phyloP scores from a whole-genome alignment of 1,139 yeast genomes.

The Suhomyces choctaworum region DNA sequence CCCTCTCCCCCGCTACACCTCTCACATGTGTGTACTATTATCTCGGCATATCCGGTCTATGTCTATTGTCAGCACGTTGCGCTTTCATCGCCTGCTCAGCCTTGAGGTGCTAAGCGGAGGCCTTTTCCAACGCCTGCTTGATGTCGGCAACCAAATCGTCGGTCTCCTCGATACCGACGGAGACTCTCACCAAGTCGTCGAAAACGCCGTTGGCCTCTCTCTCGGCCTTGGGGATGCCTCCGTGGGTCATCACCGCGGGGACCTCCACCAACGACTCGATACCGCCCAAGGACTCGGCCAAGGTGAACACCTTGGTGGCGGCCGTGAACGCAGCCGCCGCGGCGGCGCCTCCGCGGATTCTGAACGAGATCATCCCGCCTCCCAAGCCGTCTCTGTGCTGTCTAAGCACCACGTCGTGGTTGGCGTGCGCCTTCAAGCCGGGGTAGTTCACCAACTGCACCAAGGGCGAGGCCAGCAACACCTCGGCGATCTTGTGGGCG shows the following conservation, averaged over 20 bases:
- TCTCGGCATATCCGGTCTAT: too few species aligned
- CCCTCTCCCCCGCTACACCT: too few species aligned
- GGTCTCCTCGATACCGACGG: conserved; percentile 85
- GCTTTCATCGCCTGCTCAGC: too few species aligned
- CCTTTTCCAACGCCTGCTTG: conserved; percentile 60
- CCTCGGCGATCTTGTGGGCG: conserved; percentile 74
- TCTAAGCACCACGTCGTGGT: conserved; percentile 60
- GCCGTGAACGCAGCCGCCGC: conserved; percentile 77
- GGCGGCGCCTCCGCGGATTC: conserved; percentile 78
- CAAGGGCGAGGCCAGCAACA: conserved; percentile 49
- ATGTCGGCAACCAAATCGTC: conserved; percentile 77
- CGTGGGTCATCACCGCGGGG: conserved; percentile 92
- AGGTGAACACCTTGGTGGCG: conserved; percentile 71
- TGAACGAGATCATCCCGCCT: conserved; percentile 90
- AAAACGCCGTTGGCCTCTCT: conserved; percentile 81
- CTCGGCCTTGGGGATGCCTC: conserved; percentile 80
- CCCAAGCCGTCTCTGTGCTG: conserved; percentile 88
- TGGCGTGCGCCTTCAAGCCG: conserved; percentile 67
- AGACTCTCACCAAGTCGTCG: conserved; percentile 79
- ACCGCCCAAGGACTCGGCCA: conserved; percentile 91
- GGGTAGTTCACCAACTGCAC: conserved; percentile 80
- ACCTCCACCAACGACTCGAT: conserved; percentile 85
- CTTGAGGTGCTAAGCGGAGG: conserved; percentile 15
- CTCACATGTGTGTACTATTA: too few species aligned
- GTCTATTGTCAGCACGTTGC: too few species aligned